Conservation (phyloP, 805 yeast species). For the Sugiyamaella americana region DNA sequence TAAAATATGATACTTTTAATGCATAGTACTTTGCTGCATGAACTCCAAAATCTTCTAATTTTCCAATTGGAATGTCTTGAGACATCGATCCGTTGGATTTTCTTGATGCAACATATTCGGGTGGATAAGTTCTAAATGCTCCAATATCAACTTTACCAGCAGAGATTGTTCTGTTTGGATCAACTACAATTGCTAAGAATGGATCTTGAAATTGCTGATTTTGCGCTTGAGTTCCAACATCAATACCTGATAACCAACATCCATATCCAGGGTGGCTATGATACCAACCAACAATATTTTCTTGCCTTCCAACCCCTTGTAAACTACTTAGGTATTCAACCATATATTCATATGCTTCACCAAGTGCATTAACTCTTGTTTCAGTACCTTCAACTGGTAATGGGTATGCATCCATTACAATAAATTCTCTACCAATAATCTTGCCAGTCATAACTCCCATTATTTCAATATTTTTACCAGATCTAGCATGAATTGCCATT, state of each 20-base stretch:
- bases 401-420: slow-evolving; percentile 72
- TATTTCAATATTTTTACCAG: slow-evolving; percentile 83
- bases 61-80: slow-evolving; percentile 41
- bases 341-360: slow-evolving; percentile 94
- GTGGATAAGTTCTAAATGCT: slow-evolving; percentile 71
- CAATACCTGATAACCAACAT: slow-evolving; percentile 92
- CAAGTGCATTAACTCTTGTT: slow-evolving; percentile 89
- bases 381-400: slow-evolving; percentile 96
- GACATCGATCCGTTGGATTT: not conserved
- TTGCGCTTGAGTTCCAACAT: slow-evolving; percentile 79
- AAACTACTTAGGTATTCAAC: slow-evolving; percentile 64
- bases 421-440: slow-evolving; percentile 42
- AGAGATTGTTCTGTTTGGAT: slow-evolving; percentile 62
- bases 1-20: slow-evolving; percentile 55
- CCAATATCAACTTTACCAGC: slow-evolving; percentile 76
- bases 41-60: slow-evolving; percentile 59
- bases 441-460: slow-evolving; percentile 95
- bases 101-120: slow-evolving; percentile 26
- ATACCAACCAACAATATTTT: slow-evolving; percentile 93
- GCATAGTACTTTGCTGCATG: slow-evolving; percentile 67
- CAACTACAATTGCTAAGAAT: slow-evolving; percentile 80
- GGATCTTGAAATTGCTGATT: slow-evolving; percentile 91
- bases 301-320: slow-evolving; percentile 45
- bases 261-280: slow-evolving; percentile 97
- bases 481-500: slow-evolving; percentile 72